Percentiles rank a stretch among this genome's conserved stretches.
Evolutionary conservation across 805 yeast genomes (phyloP).

Genomic region (Wickerhamomyces tratensis): DNA sequence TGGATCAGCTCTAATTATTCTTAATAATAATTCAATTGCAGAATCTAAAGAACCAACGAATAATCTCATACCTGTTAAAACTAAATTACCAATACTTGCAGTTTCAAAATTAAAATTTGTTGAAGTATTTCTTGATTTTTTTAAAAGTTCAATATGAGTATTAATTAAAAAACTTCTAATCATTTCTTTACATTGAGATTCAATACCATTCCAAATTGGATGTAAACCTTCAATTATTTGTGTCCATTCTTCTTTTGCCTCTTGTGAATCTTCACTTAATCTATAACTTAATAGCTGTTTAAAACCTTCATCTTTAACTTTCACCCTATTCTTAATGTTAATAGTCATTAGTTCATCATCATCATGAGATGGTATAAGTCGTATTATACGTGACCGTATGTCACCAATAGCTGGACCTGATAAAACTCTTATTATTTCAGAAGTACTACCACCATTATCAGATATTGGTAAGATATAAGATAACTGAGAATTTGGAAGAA

Average conservation of each 20-base stretch:
- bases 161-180: slow-evolving; percentile 70
- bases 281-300: slow-evolving; percentile 36
- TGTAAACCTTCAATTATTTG: slow-evolving; percentile 74
- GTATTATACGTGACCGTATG: slow-evolving; percentile 68
- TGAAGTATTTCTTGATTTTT: slow-evolving; percentile 45
- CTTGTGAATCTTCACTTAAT: slow-evolving; percentile 32
- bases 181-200: slow-evolving; percentile 54
- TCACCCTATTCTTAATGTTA: too few relatives aligned
- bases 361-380: slow-evolving; percentile 34
- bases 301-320: slow-evolving; percentile 21
- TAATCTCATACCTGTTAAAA: slow-evolving; percentile 71
- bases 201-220: slow-evolving; percentile 51
- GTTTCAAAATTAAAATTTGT: slow-evolving; percentile 61
- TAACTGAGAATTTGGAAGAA: slow-evolving; percentile 14
- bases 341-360: too few relatives aligned
- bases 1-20: slow-evolving; percentile 51
- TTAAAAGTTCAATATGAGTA: slow-evolving; percentile 67
- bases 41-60: slow-evolving; percentile 81
- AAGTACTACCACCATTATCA: slow-evolving; percentile 93
- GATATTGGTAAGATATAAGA: slow-evolving; percentile 73
- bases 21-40: slow-evolving; percentile 65
- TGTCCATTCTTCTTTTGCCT: slow-evolving; percentile 69
- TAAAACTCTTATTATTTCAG: slow-evolving; percentile 74
- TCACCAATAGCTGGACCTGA: slow-evolving; percentile 98
- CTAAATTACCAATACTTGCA: slow-evolving; percentile 81